These are phyloP conservation scores for Kwoniella dejecticola DNA, from an alignment of 768 basidiomycete species.

Conservation along the genomic window DNA sequence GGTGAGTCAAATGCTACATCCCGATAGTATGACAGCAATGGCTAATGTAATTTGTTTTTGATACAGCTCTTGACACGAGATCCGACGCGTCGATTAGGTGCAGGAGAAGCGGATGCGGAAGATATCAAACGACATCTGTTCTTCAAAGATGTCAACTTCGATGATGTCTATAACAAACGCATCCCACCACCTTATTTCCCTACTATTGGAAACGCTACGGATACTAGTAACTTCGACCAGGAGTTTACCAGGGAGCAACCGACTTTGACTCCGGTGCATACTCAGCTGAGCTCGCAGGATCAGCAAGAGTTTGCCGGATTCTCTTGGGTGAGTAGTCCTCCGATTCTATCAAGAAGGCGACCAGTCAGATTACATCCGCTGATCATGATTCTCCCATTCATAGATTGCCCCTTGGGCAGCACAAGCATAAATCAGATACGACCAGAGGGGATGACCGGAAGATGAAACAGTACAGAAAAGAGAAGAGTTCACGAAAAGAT, in stretches of 20 bases:
- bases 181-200: conserved; percentile 98
- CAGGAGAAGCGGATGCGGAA: conserved; percentile 87
- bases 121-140: conserved; percentile 97
- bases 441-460: too few relatives aligned
- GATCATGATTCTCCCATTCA: background rate
- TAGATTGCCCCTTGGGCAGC: conserved; percentile 39
- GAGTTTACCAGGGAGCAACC: conserved; percentile 97
- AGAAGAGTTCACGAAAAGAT: too few relatives aligned
- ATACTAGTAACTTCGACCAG: conserved; percentile 74
- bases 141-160: conserved; percentile 97
- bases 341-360: background rate
- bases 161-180: conserved; percentile 95
- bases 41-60: background rate
- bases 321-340: conserved; percentile 66
- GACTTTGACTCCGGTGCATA: conserved; percentile 94
- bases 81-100: conserved; percentile 84
- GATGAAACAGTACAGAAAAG: too few relatives aligned
- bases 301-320: conserved; percentile 96
- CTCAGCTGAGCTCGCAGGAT: conserved; percentile 82
- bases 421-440: conserved; percentile 15
- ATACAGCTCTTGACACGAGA: conserved; percentile 85
- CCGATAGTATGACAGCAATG: too few relatives aligned
- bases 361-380: background rate
- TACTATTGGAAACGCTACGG: conserved; percentile 64
- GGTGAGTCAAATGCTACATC: too few relatives aligned